A percentile compares a stretch with the other conserved stretches of the same genome.
phyloP scores from a whole-genome alignment of 371 early-diverging fungal species.

The Mucor plumbeus region DNA sequence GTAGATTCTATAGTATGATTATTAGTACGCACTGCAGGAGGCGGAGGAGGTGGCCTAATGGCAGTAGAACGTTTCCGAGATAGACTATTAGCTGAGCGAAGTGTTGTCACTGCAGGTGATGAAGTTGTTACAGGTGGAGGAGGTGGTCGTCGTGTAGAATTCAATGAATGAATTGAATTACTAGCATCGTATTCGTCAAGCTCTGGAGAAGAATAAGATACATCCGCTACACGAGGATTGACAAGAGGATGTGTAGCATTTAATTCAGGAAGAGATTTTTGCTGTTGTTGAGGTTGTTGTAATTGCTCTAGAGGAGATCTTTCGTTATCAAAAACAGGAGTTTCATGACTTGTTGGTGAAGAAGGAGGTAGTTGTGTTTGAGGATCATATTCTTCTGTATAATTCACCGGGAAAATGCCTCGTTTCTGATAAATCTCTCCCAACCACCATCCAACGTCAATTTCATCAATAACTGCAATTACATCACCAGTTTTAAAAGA shows the following conservation, averaged over 20 bases:
- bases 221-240: constrained; percentile 6
- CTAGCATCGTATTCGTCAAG: neutral
- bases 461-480: constrained; percentile 73
- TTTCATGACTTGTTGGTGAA: neutral
- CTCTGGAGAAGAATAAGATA: neutral
- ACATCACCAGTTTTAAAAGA: constrained; percentile 72
- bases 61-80: constrained; percentile 18
- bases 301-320: neutral
- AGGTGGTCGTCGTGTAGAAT: constrained; percentile 5
- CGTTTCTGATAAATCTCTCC: constrained; percentile 66
- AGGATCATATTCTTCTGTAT: constrained; percentile 53
- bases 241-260: neutral
- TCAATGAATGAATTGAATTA: neutral
- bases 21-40: constrained; percentile 7
- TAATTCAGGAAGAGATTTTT: neutral
- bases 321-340: neutral
- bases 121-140: constrained; percentile 17
- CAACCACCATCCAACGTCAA: constrained; percentile 90
- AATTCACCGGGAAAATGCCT: constrained; percentile 90
- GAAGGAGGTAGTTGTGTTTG: constrained; percentile 4
- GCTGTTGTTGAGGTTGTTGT: neutral
- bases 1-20: neutral
- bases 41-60: constrained; percentile 15
- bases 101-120: constrained; percentile 9
- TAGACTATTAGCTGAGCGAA: neutral